Percentiles rank a stretch among this genome's conserved stretches.
Conservation (phyloP, 2,329 filamentous ascomycete genomes). For the Ceratocystis destructans region DNA sequence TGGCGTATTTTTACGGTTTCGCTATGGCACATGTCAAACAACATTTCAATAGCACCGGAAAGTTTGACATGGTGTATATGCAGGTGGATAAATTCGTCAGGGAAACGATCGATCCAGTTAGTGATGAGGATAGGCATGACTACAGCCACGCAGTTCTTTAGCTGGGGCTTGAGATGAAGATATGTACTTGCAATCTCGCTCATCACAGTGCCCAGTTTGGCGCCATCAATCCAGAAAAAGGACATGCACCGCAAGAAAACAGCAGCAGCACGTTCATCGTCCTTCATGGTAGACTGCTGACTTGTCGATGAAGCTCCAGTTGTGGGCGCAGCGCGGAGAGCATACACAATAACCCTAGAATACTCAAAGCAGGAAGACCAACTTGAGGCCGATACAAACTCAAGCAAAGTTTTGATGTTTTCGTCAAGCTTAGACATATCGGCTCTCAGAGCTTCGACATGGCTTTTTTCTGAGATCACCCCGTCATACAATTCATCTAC, state of each 20-base stretch:
- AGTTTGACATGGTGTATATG: conserved; percentile 47
- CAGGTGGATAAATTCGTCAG: conserved; percentile 49
- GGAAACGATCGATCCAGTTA: conserved; percentile 52
- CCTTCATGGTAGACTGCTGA: conserved; percentile 25
- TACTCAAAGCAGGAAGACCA: conserved; percentile 49
- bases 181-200: conserved; percentile 55
- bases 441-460: conserved; percentile 12
- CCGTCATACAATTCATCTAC: conserved; percentile 16
- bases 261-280: conserved; percentile 40
- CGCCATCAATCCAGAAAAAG: conserved; percentile 50
- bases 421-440: conserved; percentile 35
- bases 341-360: conserved; percentile 39
- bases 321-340: conserved; percentile 28
- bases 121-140: conserved; percentile 49
- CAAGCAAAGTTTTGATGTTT: conserved; percentile 42
- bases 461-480: conserved; percentile 10
- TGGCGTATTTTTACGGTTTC: conserved; percentile 41
- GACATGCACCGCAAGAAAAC: conserved; percentile 45
- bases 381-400: conserved; percentile 51
- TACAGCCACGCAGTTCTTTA: conserved; percentile 50
- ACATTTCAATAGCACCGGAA: conserved; percentile 51
- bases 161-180: conserved; percentile 49
- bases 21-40: conserved; percentile 55
- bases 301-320: background rate
- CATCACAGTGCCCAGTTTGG: conserved; percentile 47